Conservation (phyloP, 805 yeast species). For the Metschnikowia drakensbergensis region DNA sequence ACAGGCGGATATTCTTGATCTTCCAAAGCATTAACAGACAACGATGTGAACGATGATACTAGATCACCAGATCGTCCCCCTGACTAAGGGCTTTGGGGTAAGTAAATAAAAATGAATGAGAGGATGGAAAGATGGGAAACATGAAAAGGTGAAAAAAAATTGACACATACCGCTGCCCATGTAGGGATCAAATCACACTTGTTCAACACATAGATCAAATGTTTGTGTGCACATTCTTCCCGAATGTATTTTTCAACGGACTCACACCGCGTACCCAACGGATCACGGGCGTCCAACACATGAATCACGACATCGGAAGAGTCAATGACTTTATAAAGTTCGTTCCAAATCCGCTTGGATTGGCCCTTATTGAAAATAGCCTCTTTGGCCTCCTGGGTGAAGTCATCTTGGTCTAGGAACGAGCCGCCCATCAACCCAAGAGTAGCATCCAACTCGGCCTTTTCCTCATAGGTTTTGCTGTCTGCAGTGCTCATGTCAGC, state of each 20-base stretch:
- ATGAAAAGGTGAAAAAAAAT: slow-evolving; percentile 3
- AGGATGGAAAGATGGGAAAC: background rate
- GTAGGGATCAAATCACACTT: slow-evolving; percentile 98
- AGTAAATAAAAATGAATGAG: slow-evolving; percentile 3
- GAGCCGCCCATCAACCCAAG: slow-evolving; percentile 77
- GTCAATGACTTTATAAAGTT: slow-evolving; percentile 92
- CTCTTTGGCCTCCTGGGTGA: slow-evolving; percentile 88
- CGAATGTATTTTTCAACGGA: slow-evolving; percentile 89
- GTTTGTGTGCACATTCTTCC: slow-evolving; percentile 95
- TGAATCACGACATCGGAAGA: slow-evolving; percentile 97
- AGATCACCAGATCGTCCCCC: slow-evolving; percentile 49
- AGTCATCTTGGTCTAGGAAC: slow-evolving; percentile 62
- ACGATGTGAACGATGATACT: slow-evolving; percentile 33
- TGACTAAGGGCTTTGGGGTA: slow-evolving; percentile 84
- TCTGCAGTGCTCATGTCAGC: slow-evolving; percentile 57
- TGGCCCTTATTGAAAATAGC: slow-evolving; percentile 96
- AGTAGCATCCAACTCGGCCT: slow-evolving; percentile 68
- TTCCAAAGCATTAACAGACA: slow-evolving; percentile 99
- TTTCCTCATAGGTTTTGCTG: slow-evolving; percentile 62
- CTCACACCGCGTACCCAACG: slow-evolving; percentile 91
- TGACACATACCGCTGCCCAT: slow-evolving; percentile 94
- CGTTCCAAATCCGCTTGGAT: slow-evolving; percentile 98
- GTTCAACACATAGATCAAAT: slow-evolving; percentile 88
- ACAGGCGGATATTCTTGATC: slow-evolving; percentile 60
- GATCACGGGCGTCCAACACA: slow-evolving; percentile 96